Base-by-base conservation (phyloP, 1,284 basidiomycete species). In the Trichosporon asahii region DNA sequence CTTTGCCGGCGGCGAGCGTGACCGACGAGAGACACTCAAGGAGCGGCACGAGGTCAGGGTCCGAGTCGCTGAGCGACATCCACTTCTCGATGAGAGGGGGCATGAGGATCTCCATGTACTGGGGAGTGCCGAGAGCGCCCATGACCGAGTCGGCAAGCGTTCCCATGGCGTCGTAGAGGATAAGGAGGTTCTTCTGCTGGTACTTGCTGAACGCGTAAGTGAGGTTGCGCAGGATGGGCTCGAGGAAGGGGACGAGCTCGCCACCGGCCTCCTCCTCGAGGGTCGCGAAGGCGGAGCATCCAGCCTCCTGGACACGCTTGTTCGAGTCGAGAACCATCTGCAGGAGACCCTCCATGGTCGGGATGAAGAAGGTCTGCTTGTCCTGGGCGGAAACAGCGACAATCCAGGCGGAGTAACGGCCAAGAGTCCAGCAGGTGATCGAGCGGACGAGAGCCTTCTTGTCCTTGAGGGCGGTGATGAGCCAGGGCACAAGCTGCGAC, bases 241-340 rank as follows among this genome's bases (percentile, higher is more conserved):
- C 94, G 15, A 99, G 89, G 85, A 91, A 99, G 0, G 96, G 97
- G 18, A 90, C 91, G 64, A 99, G 89, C 77, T 92, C 92, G 2
- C 88, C 81, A 2, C 94, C 95, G 0, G 96, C 97, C 83, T 98
- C 97, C 85, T 99, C 97, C 84, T 99, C 97, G 12, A 99, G 88
- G 8, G 97, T 99, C 2, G 97, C 97, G 80, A 99, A 99, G 0
- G 97, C 97, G 74, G 92, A 95, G 85, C 97, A 99, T 21, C 97
- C 97, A 1, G 97, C 97, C 85, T 99, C 97, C 85, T 99, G 97
- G 0, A 99, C 97, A 23, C 95, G 92, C 85, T 99, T 99, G 86
- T 99, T 99, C 84, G 93, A 93, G 82, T 99, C 97, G 66, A 99
- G 87, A n/a, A 98, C 95, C 93, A 96, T 98, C 70, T 91, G 90